Evolutionary conservation across 139 green algal species (phyloP), one percentile per base, ranked within the genome.

Genomic region (Micromonas pusilla): DNA sequence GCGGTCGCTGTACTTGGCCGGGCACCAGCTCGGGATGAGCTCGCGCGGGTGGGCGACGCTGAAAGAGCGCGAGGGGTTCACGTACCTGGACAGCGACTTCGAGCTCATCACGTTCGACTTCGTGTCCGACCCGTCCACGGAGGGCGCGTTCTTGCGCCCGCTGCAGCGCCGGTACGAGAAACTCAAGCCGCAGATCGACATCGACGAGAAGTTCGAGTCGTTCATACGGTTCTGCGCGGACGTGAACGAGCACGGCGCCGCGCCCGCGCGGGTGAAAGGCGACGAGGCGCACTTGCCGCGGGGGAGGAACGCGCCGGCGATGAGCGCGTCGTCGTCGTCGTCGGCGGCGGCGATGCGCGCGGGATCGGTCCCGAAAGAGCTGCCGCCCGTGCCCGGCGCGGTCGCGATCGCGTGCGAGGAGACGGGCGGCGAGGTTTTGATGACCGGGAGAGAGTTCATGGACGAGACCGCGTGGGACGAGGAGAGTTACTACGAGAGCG

Each of bases 71-170:
- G 71, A 80, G 2, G 73, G 86, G 38, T 87, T 73, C 34, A 73
- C 85, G 32, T 82, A 84, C 66, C 83, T 89, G 3, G 83, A 91
- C 34, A 80, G 86, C 1, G 87, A 91, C 81, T 88, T 91, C 74
- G 84, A 91, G 79, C 85, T 93, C 66, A 88, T 93, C 65, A 90
- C 87, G 13, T 91, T 92, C 83, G 89, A 92, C 83, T 90, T 90
- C 77, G 89, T 92, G 23, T 81, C 83, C 13, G 86, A 92, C 73
- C 89, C 89, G 0, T 87, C 81, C 36, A 91, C 84, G 57, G 32
- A 52, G 13, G 82, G 65, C 3, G 70, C 75, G 20, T 82, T 62
- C 66, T 83, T 26, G 83, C 83, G 1, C 84, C 84, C 72, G 72
- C 87, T 75, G 70, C 19, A 70, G 38, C 31, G 60, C 37, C 39